Evolutionary conservation across 768 basidiomycete species (phyloP).

Genomic region (Coprinopsis marcescibilis): DNA sequence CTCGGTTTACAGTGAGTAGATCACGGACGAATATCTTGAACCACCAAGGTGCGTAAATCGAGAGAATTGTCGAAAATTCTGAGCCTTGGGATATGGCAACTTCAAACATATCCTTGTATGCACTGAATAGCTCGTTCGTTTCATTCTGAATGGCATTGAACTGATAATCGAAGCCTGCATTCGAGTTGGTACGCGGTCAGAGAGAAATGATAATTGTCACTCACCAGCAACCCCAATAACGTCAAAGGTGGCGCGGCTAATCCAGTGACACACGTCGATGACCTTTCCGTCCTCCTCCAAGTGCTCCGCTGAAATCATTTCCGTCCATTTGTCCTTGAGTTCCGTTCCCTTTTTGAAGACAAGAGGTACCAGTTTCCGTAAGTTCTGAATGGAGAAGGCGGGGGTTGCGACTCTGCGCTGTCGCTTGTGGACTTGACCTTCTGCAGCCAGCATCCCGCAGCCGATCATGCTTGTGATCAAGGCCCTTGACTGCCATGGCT

Average conservation of each 20-base stretch:
- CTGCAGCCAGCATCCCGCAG: slow-evolving; percentile 75
- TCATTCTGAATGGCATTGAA: slow-evolving; percentile 82
- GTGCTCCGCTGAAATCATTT: slow-evolving; percentile 28
- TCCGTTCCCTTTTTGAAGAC: slow-evolving; percentile 64
- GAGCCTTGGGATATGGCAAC: slow-evolving; percentile 55
- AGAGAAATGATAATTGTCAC: slow-evolving; percentile 11
- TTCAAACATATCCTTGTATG: slow-evolving; percentile 85
- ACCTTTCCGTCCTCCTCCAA: slow-evolving; percentile 19
- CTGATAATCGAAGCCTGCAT: slow-evolving; percentile 74
- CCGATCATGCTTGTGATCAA: slow-evolving; percentile 77
- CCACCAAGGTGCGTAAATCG: slow-evolving; percentile 55
- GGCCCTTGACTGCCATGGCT: slow-evolving; percentile 74
- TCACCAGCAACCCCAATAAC: slow-evolving; percentile 85
- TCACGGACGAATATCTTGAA: slow-evolving; percentile 50
- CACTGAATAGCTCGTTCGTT: slow-evolving; percentile 68
- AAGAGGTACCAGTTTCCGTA: slow-evolving; percentile 65
- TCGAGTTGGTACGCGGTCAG: neutral
- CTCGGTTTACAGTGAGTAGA: neutral
- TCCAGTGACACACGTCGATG: slow-evolving; percentile 76
- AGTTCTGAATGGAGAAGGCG: slow-evolving; percentile 75
- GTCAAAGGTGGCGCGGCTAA: slow-evolving; percentile 83
- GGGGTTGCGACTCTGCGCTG: slow-evolving; percentile 74
- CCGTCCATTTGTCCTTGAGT: slow-evolving; percentile 56
- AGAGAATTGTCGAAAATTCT: slow-evolving; percentile 39
- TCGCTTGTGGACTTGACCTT: slow-evolving; percentile 72